Conservation (phyloP, 1,284 basidiomycete genomes). For the Xerocomus minutiporus region DNA sequence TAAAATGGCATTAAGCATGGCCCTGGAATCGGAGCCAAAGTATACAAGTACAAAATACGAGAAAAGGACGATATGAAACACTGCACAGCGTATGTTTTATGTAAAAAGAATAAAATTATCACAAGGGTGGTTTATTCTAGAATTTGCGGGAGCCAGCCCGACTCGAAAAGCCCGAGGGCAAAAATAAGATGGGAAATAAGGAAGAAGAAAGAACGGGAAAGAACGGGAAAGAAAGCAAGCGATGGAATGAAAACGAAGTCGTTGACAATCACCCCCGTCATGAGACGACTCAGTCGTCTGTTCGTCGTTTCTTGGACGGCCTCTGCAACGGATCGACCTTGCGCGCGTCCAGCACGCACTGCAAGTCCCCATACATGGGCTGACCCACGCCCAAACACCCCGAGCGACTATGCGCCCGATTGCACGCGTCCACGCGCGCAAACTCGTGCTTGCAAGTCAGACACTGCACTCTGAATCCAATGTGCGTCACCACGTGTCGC, state of each 20-base stretch:
- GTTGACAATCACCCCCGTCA: neutral
- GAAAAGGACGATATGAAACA: neutral
- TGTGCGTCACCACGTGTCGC: slow-evolving; percentile 32
- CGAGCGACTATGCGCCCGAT: slow-evolving; percentile 33
- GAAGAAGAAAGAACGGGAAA: neutral
- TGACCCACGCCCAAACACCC: slow-evolving; percentile 30
- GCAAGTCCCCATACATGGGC: slow-evolving; percentile 31
- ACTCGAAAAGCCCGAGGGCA: neutral
- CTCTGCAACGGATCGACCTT: slow-evolving; percentile 22
- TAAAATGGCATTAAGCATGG: neutral
- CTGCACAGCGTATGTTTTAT: neutral
- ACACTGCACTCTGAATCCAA: slow-evolving; percentile 32
- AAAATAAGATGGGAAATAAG: neutral
- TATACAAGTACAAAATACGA: neutral
- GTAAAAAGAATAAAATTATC: slow-evolving; percentile 19
- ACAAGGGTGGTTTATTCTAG: neutral
- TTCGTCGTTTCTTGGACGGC: slow-evolving; percentile 31
- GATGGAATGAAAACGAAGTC: neutral
- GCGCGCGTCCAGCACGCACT: slow-evolving; percentile 25
- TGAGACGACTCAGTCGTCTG: slow-evolving; percentile 20
- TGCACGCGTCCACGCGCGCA: slow-evolving; percentile 33
- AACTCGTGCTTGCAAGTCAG: slow-evolving; percentile 31
- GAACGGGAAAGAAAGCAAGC: neutral
- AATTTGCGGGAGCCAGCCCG: neutral
- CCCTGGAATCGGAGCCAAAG: neutral